Evolutionary conservation across 2,329 filamentous ascomycete genomes (phyloP).

Genomic region (Rutstroemia sp.): DNA sequence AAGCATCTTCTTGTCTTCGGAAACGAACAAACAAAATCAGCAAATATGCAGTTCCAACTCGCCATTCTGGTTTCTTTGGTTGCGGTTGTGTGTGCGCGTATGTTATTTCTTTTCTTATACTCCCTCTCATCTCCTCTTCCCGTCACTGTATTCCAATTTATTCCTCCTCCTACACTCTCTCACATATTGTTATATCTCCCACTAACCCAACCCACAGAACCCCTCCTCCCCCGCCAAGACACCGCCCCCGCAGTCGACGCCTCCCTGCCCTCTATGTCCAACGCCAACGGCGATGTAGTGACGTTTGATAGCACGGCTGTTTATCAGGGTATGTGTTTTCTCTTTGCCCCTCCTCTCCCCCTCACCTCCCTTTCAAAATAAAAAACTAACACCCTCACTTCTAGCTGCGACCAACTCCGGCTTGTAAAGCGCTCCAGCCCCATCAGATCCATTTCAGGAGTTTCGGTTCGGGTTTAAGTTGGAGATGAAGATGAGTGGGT

Average conservation of each 20-base stretch:
- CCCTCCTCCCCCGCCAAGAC: not conserved
- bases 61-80: conserved; percentile 23
- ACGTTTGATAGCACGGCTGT: conserved; percentile 20
- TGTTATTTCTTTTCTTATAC: not conserved
- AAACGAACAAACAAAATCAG: not conserved
- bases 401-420: not conserved
- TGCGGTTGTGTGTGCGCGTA: conserved; percentile 11
- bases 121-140: conserved; percentile 10
- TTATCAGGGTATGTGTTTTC: conserved; percentile 5
- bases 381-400: not conserved
- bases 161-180: too few species aligned
- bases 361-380: too few species aligned
- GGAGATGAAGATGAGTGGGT: too few species aligned
- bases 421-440: too few species aligned
- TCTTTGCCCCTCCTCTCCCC: not conserved
- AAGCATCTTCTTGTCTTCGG: not conserved
- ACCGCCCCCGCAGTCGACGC: conserved; percentile 11
- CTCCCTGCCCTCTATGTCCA: conserved; percentile 21
- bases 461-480: too few species aligned
- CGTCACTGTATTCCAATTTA: too few species aligned
- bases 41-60: conserved; percentile 26
- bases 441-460: too few species aligned
- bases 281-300: conserved; percentile 21
- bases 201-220: not conserved
- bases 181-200: not conserved